A percentile compares a stretch with the other conserved stretches of the same genome.
These are phyloP conservation scores for Lecanicillium sp. DNA, from an alignment of 2,329 filamentous ascomycete genomes.

Conservation along the genomic window DNA sequence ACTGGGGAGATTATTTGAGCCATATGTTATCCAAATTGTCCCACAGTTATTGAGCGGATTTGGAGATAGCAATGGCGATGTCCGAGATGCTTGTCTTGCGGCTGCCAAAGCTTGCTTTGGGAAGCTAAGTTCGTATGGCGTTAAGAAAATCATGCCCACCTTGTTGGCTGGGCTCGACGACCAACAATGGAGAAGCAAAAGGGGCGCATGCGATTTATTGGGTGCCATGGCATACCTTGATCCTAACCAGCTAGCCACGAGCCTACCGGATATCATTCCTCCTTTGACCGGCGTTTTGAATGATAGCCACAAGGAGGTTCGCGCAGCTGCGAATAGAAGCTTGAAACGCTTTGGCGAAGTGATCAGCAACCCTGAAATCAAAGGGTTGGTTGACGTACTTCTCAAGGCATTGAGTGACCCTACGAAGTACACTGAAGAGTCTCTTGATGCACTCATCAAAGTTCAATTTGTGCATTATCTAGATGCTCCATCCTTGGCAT, in stretches of 20 bases:
- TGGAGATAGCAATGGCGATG: slow-evolving; percentile 79
- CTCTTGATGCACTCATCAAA: slow-evolving; percentile 89
- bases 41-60: slow-evolving; percentile 85
- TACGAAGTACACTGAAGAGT: slow-evolving; percentile 93
- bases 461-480: slow-evolving; percentile 98
- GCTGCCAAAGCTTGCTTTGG: slow-evolving; percentile 93
- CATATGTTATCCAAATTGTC: slow-evolving; percentile 92
- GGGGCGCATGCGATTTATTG: slow-evolving; percentile 91
- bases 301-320: slow-evolving; percentile 96
- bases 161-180: slow-evolving; percentile 89
- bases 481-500: slow-evolving; percentile 90
- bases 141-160: slow-evolving; percentile 88
- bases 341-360: slow-evolving; percentile 97
- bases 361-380: slow-evolving; percentile 96
- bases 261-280: slow-evolving; percentile 92
- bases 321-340: slow-evolving; percentile 85
- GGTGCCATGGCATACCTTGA: slow-evolving; percentile 98
- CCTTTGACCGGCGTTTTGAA: slow-evolving; percentile 90
- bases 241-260: slow-evolving; percentile 85
- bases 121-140: slow-evolving; percentile 87
- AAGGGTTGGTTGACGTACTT: slow-evolving; percentile 81
- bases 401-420: slow-evolving; percentile 96
- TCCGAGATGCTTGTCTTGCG: slow-evolving; percentile 86
- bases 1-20: slow-evolving; percentile 84
- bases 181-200: slow-evolving; percentile 95